Evolutionary conservation across 2,329 filamentous ascomycete species (phyloP), one percentile per base, ranked within the genome.

Genomic region (Shiraia bambusicola): DNA sequence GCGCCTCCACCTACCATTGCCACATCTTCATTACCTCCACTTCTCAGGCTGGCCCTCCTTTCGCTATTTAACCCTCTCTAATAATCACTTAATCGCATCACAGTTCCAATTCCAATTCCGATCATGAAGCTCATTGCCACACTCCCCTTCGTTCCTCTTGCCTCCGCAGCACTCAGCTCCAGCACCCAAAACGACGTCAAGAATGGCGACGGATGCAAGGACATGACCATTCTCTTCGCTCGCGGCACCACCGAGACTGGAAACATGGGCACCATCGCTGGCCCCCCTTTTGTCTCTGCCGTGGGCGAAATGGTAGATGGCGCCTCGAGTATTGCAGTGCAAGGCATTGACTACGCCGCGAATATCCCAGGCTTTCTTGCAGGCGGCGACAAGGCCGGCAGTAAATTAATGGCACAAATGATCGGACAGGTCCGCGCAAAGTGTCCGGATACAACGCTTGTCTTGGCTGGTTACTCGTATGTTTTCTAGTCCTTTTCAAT

Each of bases 341-440:
- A 81, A 61, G 79, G 78, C 36, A 74, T 81, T 14, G 66, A 75
- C 24, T 82, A 81, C 52, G 63, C 72, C 2, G 78, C 78, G n/a
- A 50, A 57, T 25, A 42, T 67, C 9, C 47, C 53, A 3, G 76
- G 76, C 0, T 78, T 76, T 48, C 57, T 76, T 4, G 63, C 62
- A 10, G 72, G 74, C 6, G 77, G 76, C 2, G 74, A 76, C 47
- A 50, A 57, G 4, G 56, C 41, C 8, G 76, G 76, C 5, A 72
- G 71, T 37, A 53, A 56, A 28, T 67, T 62, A 41, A 76, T 79
- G 73, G 70, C 72, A 28, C 52, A 66, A 17, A 58, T 63, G 53
- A 62, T 67, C 1, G 56, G 54, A n/a, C 54, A 72, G 48, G 71
- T 73, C 5, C 62, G 67, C 29, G 50, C 55, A 12, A 59, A 67